A percentile compares a stretch with the other conserved stretches of the same genome.
These are phyloP conservation scores for Calamus simplicifolius DNA, from an alignment of 176 grass and related monocot genomes.

Conservation along the genomic window DNA sequence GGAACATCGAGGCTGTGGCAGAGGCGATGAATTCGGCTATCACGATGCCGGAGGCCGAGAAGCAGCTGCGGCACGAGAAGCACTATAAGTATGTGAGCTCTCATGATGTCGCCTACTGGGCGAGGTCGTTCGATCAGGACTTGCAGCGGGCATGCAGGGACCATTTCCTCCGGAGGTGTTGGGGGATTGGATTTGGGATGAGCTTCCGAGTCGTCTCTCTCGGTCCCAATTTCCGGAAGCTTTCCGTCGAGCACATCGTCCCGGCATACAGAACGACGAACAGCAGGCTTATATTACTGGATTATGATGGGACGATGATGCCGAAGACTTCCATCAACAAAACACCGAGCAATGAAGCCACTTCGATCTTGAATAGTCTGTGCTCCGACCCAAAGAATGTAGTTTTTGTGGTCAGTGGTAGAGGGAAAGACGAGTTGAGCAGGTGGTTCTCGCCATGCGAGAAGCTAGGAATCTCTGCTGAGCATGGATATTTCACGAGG, in stretches of 20 bases:
- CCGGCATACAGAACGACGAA: constrained; percentile 9
- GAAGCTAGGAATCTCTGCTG: constrained; percentile 28
- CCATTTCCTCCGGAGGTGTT: background rate
- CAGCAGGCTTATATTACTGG: constrained; percentile 28
- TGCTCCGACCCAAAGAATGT: constrained; percentile 24
- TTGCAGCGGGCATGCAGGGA: constrained; percentile 20
- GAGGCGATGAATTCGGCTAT: constrained; percentile 28
- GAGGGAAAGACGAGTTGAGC: constrained; percentile 25
- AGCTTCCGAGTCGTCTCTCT: constrained; percentile 21
- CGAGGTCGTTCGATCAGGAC: constrained; percentile 14
- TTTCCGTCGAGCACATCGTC: constrained; percentile 4
- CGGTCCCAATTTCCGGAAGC: constrained; percentile 5
- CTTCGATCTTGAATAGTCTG: constrained; percentile 2
- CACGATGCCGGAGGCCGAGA: constrained; percentile 25
- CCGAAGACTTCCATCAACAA: constrained; percentile 1
- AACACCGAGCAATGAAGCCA: background rate
- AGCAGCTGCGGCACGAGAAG: constrained; percentile 23
- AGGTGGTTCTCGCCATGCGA: constrained; percentile 28
- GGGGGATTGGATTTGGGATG: constrained; percentile 26
- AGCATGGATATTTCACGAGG: constrained; percentile 49
- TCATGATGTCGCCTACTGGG: constrained; percentile 34
- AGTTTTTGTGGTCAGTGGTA: constrained; percentile 39
- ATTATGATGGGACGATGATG: constrained; percentile 36
- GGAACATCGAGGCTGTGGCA: constrained; percentile 10
- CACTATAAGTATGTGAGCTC: constrained; percentile 26